phyloP scores from a whole-genome alignment of 768 basidiomycete genomes.

The Naganishia friedmannii region DNA sequence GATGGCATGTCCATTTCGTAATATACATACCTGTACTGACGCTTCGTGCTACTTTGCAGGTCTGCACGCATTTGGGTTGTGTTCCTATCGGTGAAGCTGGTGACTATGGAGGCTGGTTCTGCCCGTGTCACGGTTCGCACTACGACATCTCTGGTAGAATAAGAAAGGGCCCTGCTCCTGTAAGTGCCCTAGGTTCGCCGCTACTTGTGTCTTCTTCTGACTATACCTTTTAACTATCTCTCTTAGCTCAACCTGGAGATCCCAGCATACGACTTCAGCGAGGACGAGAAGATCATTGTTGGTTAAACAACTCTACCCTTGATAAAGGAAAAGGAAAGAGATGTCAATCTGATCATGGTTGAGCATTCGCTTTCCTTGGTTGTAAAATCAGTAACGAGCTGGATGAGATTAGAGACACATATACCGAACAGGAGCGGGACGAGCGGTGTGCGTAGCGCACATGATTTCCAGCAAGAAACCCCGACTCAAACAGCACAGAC shows the following conservation, averaged over 20 bases:
- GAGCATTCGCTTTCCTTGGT: slow-evolving; percentile 19
- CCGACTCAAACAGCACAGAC: too few species aligned
- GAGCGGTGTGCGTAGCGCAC: neutral
- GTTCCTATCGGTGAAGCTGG: slow-evolving; percentile 77
- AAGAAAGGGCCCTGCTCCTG: slow-evolving; percentile 93
- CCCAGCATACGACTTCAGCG: slow-evolving; percentile 57
- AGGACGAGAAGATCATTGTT: slow-evolving; percentile 77
- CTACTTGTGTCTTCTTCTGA: neutral
- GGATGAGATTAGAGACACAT: slow-evolving; percentile 20
- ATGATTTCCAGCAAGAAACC: too few species aligned
- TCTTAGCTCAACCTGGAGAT: slow-evolving; percentile 86
- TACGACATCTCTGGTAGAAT: slow-evolving; percentile 86
- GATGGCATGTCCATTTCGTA: neutral
- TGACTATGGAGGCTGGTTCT: slow-evolving; percentile 88
- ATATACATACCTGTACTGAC: slow-evolving; percentile 50
- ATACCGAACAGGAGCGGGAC: neutral
- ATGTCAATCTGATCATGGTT: neutral
- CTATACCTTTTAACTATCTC: slow-evolving; percentile 22
- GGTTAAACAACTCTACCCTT: slow-evolving; percentile 59
- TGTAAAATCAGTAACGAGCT: slow-evolving; percentile 25
- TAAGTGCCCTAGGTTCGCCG: slow-evolving; percentile 54
- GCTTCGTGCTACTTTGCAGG: slow-evolving; percentile 43
- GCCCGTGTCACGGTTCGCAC: slow-evolving; percentile 98
- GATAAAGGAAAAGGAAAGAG: neutral
- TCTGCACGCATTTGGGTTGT: slow-evolving; percentile 97